Evolutionary conservation across 2,329 filamentous ascomycete species (phyloP).

Genomic region (Parafenestella ontariensis): DNA sequence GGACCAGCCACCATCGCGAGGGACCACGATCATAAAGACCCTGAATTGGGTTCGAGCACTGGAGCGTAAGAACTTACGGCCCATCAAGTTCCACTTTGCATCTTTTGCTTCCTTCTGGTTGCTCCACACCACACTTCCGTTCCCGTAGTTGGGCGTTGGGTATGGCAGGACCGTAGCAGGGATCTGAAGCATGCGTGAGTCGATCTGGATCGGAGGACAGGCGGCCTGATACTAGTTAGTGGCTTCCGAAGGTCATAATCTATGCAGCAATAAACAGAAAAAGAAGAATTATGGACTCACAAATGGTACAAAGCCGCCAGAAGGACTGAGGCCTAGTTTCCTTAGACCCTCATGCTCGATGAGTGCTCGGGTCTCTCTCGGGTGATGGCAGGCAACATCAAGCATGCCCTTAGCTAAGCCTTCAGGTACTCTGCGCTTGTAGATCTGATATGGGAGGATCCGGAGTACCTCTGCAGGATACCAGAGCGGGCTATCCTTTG

Average conservation of each 20-base stretch:
- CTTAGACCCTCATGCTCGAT: constrained; percentile 28
- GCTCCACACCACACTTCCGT: not conserved
- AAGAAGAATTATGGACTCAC: not conserved
- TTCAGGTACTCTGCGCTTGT: constrained; percentile 21
- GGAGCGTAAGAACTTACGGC: not conserved
- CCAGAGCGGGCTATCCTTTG: constrained; percentile 7
- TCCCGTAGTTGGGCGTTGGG: constrained; percentile 4
- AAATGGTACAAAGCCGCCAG: not conserved
- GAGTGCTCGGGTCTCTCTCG: constrained; percentile 8
- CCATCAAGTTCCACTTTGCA: constrained; percentile 5
- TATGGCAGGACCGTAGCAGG: constrained; percentile 2
- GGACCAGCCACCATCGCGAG: not conserved
- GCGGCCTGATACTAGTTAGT: not conserved
- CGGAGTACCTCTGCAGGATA: constrained; percentile 11
- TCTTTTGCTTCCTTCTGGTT: not conserved
- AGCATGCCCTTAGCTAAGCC: constrained; percentile 20
- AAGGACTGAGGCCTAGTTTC: constrained; percentile 11
- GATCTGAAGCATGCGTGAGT: constrained; percentile 14
- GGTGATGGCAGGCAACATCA: constrained; percentile 14
- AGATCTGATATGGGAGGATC: constrained; percentile 30
- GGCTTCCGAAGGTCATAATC: not conserved
- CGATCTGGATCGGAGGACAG: constrained; percentile 8
- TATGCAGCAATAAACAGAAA: not conserved
- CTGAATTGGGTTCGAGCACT: not conserved
- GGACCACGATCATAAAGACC: constrained; percentile 1